Base-by-base conservation (phyloP, 331 rosid species). In the Pyracantha coccinea region DNA sequence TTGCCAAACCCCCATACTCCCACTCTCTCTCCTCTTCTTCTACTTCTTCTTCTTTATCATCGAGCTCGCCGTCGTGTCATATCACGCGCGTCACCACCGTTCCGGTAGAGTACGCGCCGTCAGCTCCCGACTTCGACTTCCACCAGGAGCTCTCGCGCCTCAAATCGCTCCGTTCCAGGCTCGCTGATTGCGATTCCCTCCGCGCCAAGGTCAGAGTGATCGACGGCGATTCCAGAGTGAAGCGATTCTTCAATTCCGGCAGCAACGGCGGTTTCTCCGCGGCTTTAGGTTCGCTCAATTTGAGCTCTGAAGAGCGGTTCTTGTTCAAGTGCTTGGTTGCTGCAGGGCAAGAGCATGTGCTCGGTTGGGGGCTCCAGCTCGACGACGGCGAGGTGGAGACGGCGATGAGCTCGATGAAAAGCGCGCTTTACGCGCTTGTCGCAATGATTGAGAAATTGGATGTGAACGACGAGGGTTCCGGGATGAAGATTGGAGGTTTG, bases 311-410 rank as follows among this genome's bases (percentile, higher is more conserved):
- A 7, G 87, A 83, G 6, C 53, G 82, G 71, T 92, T 80, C 75
- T 75, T 90, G 85, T 81, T 92, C 66, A 89, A 92, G 79, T 90
- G 97, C 67, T 59, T 90, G 76, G 93, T 92, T 20, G 98, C 98
- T 31, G 85, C 92, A 4, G 96, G 98, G 55, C 98, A 95, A 62
- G 93, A 88, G 71, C 97, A 85, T 55, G 93, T 89, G 77, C 85
- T 95, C 44, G 61, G 84, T 62, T 80, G 81, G 64, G 89, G 85
- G 54, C 68, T 73, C 21, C 83, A 84, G 63, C 55, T 74, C 35
- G 80, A 45, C 16, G 82, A 80, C 27, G 54, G 74, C 53, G 82
- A 80, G 29, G 32, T 77, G 66, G 86, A 77, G 55, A 72, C 88
- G 63, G n/a, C 63, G n/a, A 69, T 75, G 60, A 85, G 87, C 75